Evolutionary conservation across 768 basidiomycete species (phyloP).

Genomic region (Suillus tomentosus): DNA sequence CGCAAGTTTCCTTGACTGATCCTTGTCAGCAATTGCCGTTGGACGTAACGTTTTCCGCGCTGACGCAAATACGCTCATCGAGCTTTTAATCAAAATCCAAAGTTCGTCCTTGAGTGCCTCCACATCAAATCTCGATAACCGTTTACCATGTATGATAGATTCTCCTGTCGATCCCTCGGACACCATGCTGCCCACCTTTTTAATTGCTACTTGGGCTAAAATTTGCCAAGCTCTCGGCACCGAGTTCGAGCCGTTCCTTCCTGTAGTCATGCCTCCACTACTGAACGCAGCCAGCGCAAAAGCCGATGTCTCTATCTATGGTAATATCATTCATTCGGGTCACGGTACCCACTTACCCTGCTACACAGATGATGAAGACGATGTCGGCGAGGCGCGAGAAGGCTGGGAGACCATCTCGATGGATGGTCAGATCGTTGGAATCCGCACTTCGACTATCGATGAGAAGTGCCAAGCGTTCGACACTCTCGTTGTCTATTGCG

Average conservation of each 20-base stretch:
- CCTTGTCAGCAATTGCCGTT: slow-evolving; percentile 73
- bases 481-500: slow-evolving; percentile 80
- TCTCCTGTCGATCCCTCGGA: slow-evolving; percentile 70
- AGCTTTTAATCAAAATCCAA: slow-evolving; percentile 75
- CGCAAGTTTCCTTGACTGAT: slow-evolving; percentile 2
- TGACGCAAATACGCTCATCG: slow-evolving; percentile 71
- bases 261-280: slow-evolving; percentile 80
- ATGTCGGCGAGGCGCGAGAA: slow-evolving; percentile 58
- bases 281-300: slow-evolving; percentile 78
- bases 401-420: slow-evolving; percentile 80
- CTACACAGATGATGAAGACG: slow-evolving; percentile 54
- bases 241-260: slow-evolving; percentile 86
- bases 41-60: slow-evolving; percentile 77
- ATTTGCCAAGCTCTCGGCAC: slow-evolving; percentile 82
- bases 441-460: slow-evolving; percentile 79
- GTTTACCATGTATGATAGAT: slow-evolving; percentile 40
- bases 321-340: slow-evolving; percentile 37
- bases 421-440: slow-evolving; percentile 76
- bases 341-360: slow-evolving; percentile 5
- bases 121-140: neutral
- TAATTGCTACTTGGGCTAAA: slow-evolving; percentile 88
- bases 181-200: slow-evolving; percentile 69
- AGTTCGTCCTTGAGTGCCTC: slow-evolving; percentile 44
- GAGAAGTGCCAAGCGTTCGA: slow-evolving; percentile 90
- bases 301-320: slow-evolving; percentile 74